Evolutionary conservation across 2,329 filamentous ascomycete species (phyloP), one percentile per base, ranked within the genome.

Genomic region (Beauveria caledonica): DNA sequence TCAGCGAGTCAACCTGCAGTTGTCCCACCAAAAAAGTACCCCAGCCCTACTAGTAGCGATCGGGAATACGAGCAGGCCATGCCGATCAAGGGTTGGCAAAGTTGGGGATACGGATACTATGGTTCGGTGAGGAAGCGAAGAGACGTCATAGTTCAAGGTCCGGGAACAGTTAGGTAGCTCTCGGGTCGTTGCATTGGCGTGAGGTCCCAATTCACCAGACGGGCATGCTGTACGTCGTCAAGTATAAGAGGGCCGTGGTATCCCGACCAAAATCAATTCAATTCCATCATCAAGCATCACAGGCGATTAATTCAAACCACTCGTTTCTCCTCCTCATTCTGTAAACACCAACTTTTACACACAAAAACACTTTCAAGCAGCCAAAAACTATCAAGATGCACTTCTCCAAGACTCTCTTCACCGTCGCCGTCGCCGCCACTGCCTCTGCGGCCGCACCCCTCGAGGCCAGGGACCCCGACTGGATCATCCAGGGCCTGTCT

Each of bases 401-500:
- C 67, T 68, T 78, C 72, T 73, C 75, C 63, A 70, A 70, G 66
- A 65, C 73, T 61, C 67, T 76, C 64, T 59, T 76, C 62, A 65
- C 73, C 64, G 63, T 70, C 66, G 63, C 73, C 66, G 50, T 74
- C 63, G 66, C 70, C 61, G 69, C 74, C 66, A 66, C 73, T 65
- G 67, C 72, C 51, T 69, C 71, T 63, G 61, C 72, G 58, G 72
- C 74, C 40, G 73, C 76, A 4, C 67, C 72, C 29, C 78, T 78
- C 71, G 77, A 76, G 74, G 72, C 73, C 56, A 51, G 69, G 23
- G 50, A 64, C 33, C 68, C 74, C 10, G 64, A 77, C 61, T 79
- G 76, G 78, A 77, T 73, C 62, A 74, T 80, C 64, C 66, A 73
- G 63, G 59, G 66, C 65, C 63, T 77, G 60, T 69, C 69, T 63